These are phyloP conservation scores for Allomyces javanicus DNA, from an alignment of 192 early-diverging fungal species.

Conservation along the genomic window DNA sequence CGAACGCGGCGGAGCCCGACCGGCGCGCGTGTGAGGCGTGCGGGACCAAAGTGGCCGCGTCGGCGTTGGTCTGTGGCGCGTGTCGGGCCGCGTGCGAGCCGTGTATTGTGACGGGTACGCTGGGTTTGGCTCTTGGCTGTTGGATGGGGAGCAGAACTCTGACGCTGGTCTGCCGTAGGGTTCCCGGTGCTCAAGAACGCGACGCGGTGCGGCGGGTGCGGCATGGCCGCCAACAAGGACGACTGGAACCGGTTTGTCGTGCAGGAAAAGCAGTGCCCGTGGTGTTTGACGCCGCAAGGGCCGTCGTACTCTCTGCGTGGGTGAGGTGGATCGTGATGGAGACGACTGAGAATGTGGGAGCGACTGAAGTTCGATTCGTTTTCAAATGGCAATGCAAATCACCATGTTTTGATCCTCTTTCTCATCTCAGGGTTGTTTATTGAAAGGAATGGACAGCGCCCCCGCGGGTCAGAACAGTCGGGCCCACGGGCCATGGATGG, in stretches of 20 bases:
- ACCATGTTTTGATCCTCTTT: too few species aligned
- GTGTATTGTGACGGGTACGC: conserved; percentile 35
- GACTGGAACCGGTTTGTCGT: conserved; percentile 47
- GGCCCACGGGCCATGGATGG: too few species aligned
- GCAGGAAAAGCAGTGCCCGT: conserved; percentile 2
- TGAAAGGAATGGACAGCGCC: too few species aligned
- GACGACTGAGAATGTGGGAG: too few species aligned
- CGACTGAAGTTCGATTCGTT: too few species aligned
- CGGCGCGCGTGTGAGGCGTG: conserved; percentile 34
- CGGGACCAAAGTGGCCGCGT: conserved; percentile 28
- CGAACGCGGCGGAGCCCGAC: conserved; percentile 31
- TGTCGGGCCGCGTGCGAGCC: conserved; percentile 22
- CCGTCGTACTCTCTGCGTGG: neutral
- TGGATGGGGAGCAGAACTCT: too few species aligned
- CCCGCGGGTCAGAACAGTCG: too few species aligned
- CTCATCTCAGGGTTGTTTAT: too few species aligned
- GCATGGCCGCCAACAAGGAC: conserved; percentile 32
- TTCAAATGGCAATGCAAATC: too few species aligned
- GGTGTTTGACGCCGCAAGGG: neutral
- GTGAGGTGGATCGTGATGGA: too few species aligned
- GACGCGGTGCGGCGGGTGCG: conserved; percentile 26
- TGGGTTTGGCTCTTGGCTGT: too few species aligned
- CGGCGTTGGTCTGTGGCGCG: conserved; percentile 22
- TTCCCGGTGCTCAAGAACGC: conserved; percentile 23
- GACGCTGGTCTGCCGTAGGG: neutral